Evolutionary conservation across 1,284 basidiomycete genomes (phyloP).

Genomic region (Cutaneotrichosporon mucoides): DNA sequence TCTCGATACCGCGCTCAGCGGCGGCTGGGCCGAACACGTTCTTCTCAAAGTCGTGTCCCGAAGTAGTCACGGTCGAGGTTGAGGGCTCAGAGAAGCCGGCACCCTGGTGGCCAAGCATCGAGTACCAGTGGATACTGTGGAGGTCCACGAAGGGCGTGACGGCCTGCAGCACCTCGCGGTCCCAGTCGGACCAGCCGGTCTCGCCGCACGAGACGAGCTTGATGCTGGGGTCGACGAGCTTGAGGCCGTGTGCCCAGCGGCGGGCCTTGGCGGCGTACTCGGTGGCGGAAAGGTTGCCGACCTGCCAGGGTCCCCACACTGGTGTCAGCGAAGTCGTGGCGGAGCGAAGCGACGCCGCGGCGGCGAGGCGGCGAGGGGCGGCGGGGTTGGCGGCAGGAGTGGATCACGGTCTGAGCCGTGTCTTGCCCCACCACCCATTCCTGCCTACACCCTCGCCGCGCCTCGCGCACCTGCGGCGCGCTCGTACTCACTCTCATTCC

Average conservation of each 20-base stretch:
- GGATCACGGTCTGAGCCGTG: no score
- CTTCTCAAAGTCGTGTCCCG: slow-evolving; percentile 48
- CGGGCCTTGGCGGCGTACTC: slow-evolving; percentile 59
- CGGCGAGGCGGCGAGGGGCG: no score
- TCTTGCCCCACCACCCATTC: no score
- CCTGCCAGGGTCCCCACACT: slow-evolving; percentile 62
- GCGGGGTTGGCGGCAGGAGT: no score
- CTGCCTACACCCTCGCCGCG: no score
- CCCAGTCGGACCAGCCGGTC: slow-evolving; percentile 36
- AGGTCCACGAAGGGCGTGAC: slow-evolving; percentile 38
- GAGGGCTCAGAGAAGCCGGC: no score
- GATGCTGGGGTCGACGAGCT: slow-evolving; percentile 59
- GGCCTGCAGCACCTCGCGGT: slow-evolving; percentile 39
- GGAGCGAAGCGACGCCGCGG: no score
- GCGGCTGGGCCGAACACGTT: slow-evolving; percentile 51
- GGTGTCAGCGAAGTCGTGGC: neutral
- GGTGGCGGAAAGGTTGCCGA: slow-evolving; percentile 57
- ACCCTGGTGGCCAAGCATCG: slow-evolving; percentile 16
- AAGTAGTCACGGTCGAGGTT: slow-evolving; percentile 19
- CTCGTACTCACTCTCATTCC: slow-evolving; percentile 41
- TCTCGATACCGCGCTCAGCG: slow-evolving; percentile 49
- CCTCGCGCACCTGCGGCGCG: no score
- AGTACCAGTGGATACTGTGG: slow-evolving; percentile 42
- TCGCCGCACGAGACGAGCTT: slow-evolving; percentile 60
- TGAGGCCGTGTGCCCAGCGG: slow-evolving; percentile 61